phyloP scores from a whole-genome alignment of 2,329 filamentous ascomycete species.

The Ophiosphaerella narmari region DNA sequence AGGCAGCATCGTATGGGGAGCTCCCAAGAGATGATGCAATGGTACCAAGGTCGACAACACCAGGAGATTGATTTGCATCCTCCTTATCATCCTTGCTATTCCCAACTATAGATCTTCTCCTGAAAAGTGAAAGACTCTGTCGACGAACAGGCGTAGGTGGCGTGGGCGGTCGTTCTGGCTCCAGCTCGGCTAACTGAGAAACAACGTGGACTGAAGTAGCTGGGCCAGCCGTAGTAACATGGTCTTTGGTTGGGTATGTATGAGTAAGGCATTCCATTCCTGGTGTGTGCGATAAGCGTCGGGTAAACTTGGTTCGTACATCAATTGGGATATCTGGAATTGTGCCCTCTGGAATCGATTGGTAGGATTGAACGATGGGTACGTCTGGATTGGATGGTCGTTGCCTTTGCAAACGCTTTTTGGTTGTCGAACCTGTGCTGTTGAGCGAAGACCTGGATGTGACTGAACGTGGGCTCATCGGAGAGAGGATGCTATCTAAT shows the following conservation, averaged over 20 bases:
- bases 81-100: conserved; percentile 23
- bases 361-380: conserved; percentile 39
- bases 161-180: conserved; percentile 27
- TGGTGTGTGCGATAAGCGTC: conserved; percentile 40
- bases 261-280: conserved; percentile 44
- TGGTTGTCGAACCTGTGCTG: conserved; percentile 19
- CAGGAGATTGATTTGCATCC: conserved; percentile 21
- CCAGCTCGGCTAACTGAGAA: conserved; percentile 18
- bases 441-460: conserved; percentile 24
- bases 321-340: conserved; percentile 42
- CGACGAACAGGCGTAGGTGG: conserved; percentile 28
- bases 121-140: conserved; percentile 38
- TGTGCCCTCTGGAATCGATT: conserved; percentile 32
- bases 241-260: conserved; percentile 39
- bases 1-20: conserved; percentile 52
- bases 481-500: conserved; percentile 18
- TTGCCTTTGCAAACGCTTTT: conserved; percentile 39
- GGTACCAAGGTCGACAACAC: conserved; percentile 47
- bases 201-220: conserved; percentile 15
- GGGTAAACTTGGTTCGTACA: conserved; percentile 42
- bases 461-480: conserved; percentile 26
- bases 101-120: conserved; percentile 30
- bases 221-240: conserved; percentile 19
- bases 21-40: conserved; percentile 49
- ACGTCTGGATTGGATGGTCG: conserved; percentile 31